phyloP scores from a whole-genome alignment of 176 grass and related monocot species.

The Aegilops bicornis region DNA sequence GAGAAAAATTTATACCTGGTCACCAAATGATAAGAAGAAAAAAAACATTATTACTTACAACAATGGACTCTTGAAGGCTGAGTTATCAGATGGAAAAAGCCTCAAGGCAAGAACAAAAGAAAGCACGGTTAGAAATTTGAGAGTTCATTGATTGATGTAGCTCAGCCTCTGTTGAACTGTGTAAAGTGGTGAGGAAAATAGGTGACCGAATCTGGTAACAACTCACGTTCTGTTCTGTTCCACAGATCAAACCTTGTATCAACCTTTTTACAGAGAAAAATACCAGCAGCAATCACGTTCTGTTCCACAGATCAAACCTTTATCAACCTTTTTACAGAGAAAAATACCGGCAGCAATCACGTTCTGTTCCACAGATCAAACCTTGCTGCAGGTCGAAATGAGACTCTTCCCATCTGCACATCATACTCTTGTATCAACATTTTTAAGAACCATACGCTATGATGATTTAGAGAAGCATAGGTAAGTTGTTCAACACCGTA shows the following conservation, averaged over 20 bases:
- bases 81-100: background rate
- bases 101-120: background rate
- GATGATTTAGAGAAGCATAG: too few species aligned
- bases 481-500: background rate
- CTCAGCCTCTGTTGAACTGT: background rate
- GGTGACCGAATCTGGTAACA: background rate
- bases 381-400: background rate
- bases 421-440: too few species aligned
- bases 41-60: background rate
- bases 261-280: background rate
- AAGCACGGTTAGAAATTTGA: background rate
- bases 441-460: too few species aligned
- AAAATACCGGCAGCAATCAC: background rate
- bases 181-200: background rate
- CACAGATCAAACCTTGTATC: background rate
- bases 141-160: background rate
- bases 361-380: background rate
- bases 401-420: background rate
- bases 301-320: background rate
- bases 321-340: background rate
- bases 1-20: background rate
- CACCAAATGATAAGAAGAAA: background rate
- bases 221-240: background rate
- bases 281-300: background rate
- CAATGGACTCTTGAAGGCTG: background rate